Evolutionary conservation across 768 basidiomycete genomes (phyloP), one percentile per base, ranked within the genome.

Genomic region (Pholiota molesta): DNA sequence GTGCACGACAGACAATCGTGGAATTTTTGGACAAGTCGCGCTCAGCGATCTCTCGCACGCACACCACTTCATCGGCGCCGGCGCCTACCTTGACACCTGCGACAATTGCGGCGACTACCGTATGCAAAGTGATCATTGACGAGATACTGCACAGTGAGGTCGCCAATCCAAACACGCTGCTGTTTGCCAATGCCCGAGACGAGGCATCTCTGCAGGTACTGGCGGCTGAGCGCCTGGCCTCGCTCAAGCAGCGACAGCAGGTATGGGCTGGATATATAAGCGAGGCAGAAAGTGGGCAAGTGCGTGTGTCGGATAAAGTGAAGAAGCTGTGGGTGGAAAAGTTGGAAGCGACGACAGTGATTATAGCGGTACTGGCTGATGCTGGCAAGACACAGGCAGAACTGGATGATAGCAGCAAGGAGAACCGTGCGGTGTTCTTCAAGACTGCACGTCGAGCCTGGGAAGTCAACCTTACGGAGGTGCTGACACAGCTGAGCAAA

Each of bases 11-110:
- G 93, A 77, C 82, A 29, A 89, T 94, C 64, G 80, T 91, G 55
- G 86, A 90, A 60, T 92, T 95, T 71, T 79, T 96, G 49, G 94
- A 95, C 77, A 89, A 88, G 72, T 92, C 93, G 14, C 86, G 94
- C 51, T 91, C 87, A 1, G 74, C 83, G 14, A 74, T 80, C 59
- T 91, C 91, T 9, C 83, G 79, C 47, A 88, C 90, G 4, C 83
- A 87, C 66, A 88, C 91, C 5, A 89, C 86, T 2, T 91, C 90
- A 0, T 70, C 76, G 13, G 85, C 88, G 1, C 93, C 94, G 0
- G 91, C 93, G 0, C 92, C 92, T 0, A 78, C 85, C 0, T 78
- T 95, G 23, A 80, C 89, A 17, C 93, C 94, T 1, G 92, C 93
- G 0, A 94, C 94, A 3, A 85, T 94, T 63, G 88, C 86, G n/a